A percentile compares a stretch with the other conserved stretches of the same genome.
Evolutionary conservation across 768 basidiomycete species (phyloP).

Genomic region (Boletellus emodensis): DNA sequence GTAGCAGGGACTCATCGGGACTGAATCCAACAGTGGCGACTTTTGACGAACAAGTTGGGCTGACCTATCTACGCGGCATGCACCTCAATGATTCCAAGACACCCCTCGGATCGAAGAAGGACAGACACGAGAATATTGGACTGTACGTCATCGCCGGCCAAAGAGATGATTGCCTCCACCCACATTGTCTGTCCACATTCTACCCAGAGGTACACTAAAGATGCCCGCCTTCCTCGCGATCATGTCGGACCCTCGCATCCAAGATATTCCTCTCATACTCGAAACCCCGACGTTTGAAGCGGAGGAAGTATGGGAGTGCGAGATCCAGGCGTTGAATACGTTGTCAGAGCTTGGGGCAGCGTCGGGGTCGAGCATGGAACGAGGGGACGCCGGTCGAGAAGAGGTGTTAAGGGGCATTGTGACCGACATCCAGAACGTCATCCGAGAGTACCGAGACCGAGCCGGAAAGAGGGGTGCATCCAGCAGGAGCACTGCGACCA

Average conservation of each 20-base stretch:
- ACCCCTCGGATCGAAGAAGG: slow-evolving; percentile 58
- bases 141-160: slow-evolving; percentile 45
- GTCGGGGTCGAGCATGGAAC: background rate
- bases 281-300: slow-evolving; percentile 76
- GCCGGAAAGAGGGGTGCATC: background rate
- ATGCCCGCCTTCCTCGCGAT: slow-evolving; percentile 61
- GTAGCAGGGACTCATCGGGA: background rate
- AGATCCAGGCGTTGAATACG: slow-evolving; percentile 59
- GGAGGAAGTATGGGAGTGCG: slow-evolving; percentile 66
- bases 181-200: background rate
- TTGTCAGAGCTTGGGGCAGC: slow-evolving; percentile 27
- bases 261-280: slow-evolving; percentile 71
- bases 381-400: background rate
- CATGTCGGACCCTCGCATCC: slow-evolving; percentile 62
- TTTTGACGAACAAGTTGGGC: slow-evolving; percentile 67
- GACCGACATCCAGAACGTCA: slow-evolving; percentile 8
- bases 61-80: slow-evolving; percentile 74
- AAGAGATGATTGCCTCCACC: background rate
- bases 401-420: slow-evolving; percentile 9
- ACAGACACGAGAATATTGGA: slow-evolving; percentile 84
- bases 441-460: slow-evolving; percentile 11
- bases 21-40: slow-evolving; percentile 43
- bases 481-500: background rate
- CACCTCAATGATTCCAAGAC: slow-evolving; percentile 85
- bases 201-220: slow-evolving; percentile 60